Base-by-base conservation (phyloP, 176 grass and related monocot species). In the Ensete glaucum region DNA sequence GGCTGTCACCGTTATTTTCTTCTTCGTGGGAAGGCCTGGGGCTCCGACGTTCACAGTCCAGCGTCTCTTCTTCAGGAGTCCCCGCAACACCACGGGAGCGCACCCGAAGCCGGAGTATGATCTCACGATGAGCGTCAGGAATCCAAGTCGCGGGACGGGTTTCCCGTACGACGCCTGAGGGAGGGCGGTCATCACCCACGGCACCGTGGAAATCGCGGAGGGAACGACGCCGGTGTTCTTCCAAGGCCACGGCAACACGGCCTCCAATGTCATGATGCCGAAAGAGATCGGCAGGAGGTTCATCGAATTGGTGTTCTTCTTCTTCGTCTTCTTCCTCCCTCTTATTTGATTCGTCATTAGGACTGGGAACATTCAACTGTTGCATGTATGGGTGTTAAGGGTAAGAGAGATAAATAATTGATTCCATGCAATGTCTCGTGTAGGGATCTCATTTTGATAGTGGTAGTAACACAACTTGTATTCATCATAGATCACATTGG, bases 201-300 rank as follows among this genome's bases (percentile, higher is more conserved):
- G 54, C 34, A 76, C 79, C 26, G 82, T 83, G 64, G 21, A 52
- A 1, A 82, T 97, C 1, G 84, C 82, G 0, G 17, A 68, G 13
- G 94, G 86, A 58, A 51, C 13, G 57, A 93, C 90, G 90, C 94
- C 84, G 11, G 53, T 67, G 22, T 87, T 93, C 73, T 71, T 82
- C 83, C 90, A 93, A 77, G 82, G 43, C 8, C 71, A 57, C 4
- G n/a, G 67, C 2, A 97, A 97, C 62, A 73, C 83, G 81, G 93
- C 88, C 43, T n/a, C 14, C 67, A 64, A 74, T 63, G 53, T 1
- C 24, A 57, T 81, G 51, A 51, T 55, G 58, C 83, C 87, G 9
- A 88, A 50, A 73, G 71, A 49, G 34, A 80, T 92, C 22, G 50
- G 68, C 26, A 86, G 80, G 60, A 87, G 27, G 34, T 43, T 43